Conservation (phyloP, 179 eudicot genomes). For the Silene vulgaris region DNA sequence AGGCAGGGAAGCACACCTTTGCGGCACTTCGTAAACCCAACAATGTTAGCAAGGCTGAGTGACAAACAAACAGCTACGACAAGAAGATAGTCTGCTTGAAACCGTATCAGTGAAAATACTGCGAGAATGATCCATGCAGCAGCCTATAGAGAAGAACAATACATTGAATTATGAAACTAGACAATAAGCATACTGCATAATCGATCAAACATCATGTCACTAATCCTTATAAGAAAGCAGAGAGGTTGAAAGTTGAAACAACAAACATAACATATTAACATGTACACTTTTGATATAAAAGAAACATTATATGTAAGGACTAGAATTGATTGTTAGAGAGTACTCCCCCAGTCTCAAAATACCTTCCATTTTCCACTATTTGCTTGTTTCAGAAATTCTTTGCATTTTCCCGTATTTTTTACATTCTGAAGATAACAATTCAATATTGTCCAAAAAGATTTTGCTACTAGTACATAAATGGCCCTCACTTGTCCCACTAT, state of each 20-base stretch:
- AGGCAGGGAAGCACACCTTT: slow-evolving; percentile 50
- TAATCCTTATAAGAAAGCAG: not conserved
- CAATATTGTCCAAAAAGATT: no score
- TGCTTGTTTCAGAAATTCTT: no score
- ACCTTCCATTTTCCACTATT: no score
- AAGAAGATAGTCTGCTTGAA: slow-evolving; percentile 94
- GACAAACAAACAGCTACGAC: slow-evolving; percentile 92
- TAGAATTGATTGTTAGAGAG: not conserved
- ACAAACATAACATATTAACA: not conserved
- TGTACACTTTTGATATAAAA: no score
- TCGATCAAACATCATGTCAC: not conserved
- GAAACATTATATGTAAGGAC: not conserved
- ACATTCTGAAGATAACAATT: no score
- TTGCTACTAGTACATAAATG: no score
- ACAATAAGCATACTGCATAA: slow-evolving; percentile 5
- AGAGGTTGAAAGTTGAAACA: not conserved
- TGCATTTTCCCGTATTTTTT: no score
- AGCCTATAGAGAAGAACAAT: slow-evolving; percentile 46
- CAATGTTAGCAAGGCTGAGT: slow-evolving; percentile 81
- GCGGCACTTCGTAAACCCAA: slow-evolving; percentile 86
- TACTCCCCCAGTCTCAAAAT: no score
- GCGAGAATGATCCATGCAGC: slow-evolving; percentile 76
- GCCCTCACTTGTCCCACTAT: no score
- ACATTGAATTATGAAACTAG: not conserved
- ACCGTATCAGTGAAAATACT: slow-evolving; percentile 79